Percentiles rank a stretch among this genome's conserved stretches.
phyloP scores from a whole-genome alignment of 2,329 filamentous ascomycete genomes.

The Colletotrichum destructivum region DNA sequence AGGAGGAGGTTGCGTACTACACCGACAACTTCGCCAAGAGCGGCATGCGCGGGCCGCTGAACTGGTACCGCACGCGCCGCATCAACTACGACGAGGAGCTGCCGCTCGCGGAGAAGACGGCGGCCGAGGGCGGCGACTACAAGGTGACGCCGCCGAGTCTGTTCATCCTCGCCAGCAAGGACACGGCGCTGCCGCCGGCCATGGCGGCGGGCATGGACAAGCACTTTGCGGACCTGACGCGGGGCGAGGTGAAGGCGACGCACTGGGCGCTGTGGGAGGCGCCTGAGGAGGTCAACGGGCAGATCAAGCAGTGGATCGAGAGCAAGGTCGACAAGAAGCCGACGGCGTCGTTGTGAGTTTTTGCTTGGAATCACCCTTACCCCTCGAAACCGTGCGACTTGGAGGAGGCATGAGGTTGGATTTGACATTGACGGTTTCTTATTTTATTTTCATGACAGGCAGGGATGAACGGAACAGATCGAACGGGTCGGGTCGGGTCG shows the following conservation, averaged over 20 bases:
- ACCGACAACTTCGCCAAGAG: constrained; percentile 78
- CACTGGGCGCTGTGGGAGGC: constrained; percentile 91
- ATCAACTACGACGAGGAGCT: constrained; percentile 85
- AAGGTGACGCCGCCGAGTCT: constrained; percentile 76
- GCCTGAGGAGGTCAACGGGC: constrained; percentile 77
- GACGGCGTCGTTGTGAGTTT: constrained; percentile 33
- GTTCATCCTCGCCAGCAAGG: constrained; percentile 80
- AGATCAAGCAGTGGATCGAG: constrained; percentile 78
- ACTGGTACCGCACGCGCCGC: constrained; percentile 87
- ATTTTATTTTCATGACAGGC: neutral
- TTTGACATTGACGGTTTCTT: neutral
- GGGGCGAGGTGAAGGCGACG: constrained; percentile 74
- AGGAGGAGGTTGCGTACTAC: constrained; percentile 85
- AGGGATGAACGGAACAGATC: neutral
- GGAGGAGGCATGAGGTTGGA: neutral
- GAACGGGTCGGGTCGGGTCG: neutral
- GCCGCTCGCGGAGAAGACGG: constrained; percentile 69
- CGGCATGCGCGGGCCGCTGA: constrained; percentile 84
- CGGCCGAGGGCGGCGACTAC: constrained; percentile 45
- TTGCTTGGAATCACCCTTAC: neutral
- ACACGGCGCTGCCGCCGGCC: constrained; percentile 79
- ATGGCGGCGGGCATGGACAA: constrained; percentile 82
- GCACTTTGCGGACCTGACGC: constrained; percentile 75
- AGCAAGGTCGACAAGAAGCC: constrained; percentile 41
- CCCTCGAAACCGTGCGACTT: neutral